Percentiles rank a stretch among this genome's conserved stretches.
These are phyloP conservation scores for Beauveria medogensis DNA, from an alignment of 2,329 filamentous ascomycete genomes.

Conservation along the genomic window DNA sequence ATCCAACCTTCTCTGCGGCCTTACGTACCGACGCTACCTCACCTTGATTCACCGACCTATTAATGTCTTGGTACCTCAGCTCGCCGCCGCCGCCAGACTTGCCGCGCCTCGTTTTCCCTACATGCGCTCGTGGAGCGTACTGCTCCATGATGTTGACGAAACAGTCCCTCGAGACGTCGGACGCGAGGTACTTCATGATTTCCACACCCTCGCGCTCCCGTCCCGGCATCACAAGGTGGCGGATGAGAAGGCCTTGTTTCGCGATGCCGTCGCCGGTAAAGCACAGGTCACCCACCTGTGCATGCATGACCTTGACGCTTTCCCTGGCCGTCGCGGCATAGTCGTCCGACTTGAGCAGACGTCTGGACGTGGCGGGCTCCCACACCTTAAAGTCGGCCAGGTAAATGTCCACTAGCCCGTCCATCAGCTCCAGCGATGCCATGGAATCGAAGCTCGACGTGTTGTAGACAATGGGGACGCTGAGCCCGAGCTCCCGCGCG, in stretches of 20 bases:
- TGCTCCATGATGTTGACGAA: conserved; percentile 89
- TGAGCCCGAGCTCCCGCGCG: conserved; percentile 61
- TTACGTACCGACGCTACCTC: conserved; percentile 59
- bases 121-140: conserved; percentile 72
- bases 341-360: conserved; percentile 70
- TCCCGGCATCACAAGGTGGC: conserved; percentile 81
- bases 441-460: conserved; percentile 74
- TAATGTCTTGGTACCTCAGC: conserved; percentile 68
- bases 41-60: conserved; percentile 55
- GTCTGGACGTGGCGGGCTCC: conserved; percentile 55
- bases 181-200: conserved; percentile 70
- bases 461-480: conserved; percentile 74
- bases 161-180: conserved; percentile 62
- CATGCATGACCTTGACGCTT: conserved; percentile 72
- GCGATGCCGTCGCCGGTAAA: conserved; percentile 77
- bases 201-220: conserved; percentile 62
- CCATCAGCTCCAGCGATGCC: conserved; percentile 61
- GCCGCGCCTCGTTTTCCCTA: conserved; percentile 55
- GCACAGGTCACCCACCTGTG: conserved; percentile 73
- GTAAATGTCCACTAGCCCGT: conserved; percentile 78
- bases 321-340: conserved; percentile 66
- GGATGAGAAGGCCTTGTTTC: conserved; percentile 64
- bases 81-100: conserved; percentile 23
- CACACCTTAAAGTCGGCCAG: conserved; percentile 86
- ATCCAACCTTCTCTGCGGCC: conserved; percentile 61